Evolutionary conservation across 2,329 filamentous ascomycete species (phyloP).

Genomic region (Nectriaceae sp.): DNA sequence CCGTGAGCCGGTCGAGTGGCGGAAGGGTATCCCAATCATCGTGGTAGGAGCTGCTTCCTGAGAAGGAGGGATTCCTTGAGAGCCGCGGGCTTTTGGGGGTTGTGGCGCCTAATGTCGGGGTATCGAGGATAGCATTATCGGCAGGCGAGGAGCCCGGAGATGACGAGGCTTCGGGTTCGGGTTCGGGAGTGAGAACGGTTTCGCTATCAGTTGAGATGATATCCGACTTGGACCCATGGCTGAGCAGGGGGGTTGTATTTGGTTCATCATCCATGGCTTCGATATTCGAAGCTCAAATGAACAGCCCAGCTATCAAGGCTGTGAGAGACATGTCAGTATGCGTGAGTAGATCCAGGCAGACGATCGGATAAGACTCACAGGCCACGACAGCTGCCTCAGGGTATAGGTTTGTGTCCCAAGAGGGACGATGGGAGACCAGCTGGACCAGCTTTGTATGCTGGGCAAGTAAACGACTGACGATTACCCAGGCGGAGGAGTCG

Average conservation of each 20-base stretch:
- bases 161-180: conserved; percentile 36
- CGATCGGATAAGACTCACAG: no score
- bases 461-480: no score
- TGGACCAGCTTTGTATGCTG: no score
- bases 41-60: conserved; percentile 81
- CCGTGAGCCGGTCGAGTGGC: conserved; percentile 83
- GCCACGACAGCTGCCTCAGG: no score
- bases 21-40: conserved; percentile 87
- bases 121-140: conserved; percentile 47
- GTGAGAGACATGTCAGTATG: no score
- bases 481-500: no score
- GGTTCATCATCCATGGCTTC: conserved; percentile 30
- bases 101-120: conserved; percentile 51
- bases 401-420: no score
- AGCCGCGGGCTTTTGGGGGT: conserved; percentile 55
- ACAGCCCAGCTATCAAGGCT: no score
- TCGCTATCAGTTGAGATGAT: conserved; percentile 38
- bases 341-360: no score
- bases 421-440: no score
- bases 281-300: background rate
- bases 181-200: conserved; percentile 42
- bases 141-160: conserved; percentile 46
- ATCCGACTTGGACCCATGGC: conserved; percentile 22
- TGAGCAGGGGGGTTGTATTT: conserved; percentile 15
- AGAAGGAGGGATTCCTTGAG: conserved; percentile 79